A percentile compares a stretch with the other conserved stretches of the same genome.
Conservation (phyloP, 495 filamentous ascomycete species). For the Stereocaulon alpinum region DNA sequence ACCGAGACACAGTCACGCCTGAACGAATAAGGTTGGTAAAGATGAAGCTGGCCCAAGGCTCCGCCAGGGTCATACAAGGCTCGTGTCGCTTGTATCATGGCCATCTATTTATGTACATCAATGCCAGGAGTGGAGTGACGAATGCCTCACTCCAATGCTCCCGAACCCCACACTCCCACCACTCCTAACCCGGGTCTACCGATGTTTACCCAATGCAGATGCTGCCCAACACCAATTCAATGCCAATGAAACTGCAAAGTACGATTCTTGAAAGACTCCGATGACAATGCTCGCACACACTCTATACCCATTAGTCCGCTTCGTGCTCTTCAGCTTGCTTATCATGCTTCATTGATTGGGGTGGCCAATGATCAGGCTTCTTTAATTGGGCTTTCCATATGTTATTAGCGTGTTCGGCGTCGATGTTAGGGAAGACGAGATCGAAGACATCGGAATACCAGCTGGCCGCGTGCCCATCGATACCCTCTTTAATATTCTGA, state of each 20-base stretch:
- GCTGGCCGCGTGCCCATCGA: constrained; percentile 76
- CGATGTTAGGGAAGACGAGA: constrained; percentile 75
- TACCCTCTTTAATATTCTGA: constrained; percentile 93
- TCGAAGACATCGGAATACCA: constrained; percentile 96
- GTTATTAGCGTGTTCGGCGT: constrained; percentile 58
- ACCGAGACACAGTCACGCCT: too few relatives aligned
- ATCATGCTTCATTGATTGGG: constrained; percentile 52
- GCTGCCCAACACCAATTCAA: constrained; percentile 9
- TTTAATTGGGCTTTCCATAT: constrained; percentile 63
- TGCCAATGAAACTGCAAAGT: neutral
- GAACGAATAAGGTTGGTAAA: neutral
- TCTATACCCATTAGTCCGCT: constrained; percentile 19
- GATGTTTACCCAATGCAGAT: constrained; percentile 2
- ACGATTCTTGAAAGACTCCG: neutral
- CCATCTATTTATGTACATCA: constrained; percentile 10
- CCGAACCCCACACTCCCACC: neutral
- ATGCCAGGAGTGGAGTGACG: constrained; percentile 9
- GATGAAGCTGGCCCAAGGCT: neutral
- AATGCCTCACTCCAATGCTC: neutral
- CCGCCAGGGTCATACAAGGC: neutral
- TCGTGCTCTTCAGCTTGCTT: constrained; percentile 38
- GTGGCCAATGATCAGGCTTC: constrained; percentile 50
- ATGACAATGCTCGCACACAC: neutral
- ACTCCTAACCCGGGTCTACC: neutral
- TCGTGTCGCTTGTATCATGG: neutral